These are phyloP conservation scores for Boletellus sp. DNA, from an alignment of 768 basidiomycete species.

Conservation along the genomic window DNA sequence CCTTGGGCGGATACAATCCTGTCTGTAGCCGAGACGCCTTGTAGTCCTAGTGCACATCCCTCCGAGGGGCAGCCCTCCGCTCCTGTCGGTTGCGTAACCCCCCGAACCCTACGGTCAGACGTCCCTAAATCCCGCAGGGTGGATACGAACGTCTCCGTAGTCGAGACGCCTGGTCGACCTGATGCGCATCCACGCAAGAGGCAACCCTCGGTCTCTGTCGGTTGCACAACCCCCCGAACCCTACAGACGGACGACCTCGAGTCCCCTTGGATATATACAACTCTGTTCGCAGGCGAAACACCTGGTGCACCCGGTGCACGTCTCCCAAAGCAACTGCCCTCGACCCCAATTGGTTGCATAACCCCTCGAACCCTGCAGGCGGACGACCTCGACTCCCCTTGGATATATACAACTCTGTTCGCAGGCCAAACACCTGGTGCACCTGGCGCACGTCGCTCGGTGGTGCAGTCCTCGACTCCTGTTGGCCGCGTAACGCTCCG, in stretches of 20 bases:
- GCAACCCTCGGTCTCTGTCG: slow-evolving; percentile 6
- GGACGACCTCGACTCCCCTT: slow-evolving; percentile 10
- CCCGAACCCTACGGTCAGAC: slow-evolving; percentile 1
- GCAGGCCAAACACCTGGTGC: too few species aligned
- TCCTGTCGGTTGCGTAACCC: slow-evolving; percentile 10
- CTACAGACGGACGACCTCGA: slow-evolving; percentile 1
- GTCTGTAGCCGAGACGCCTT: too few species aligned
- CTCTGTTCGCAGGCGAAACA: neutral
- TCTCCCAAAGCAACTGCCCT: neutral
- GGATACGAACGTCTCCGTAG: neutral
- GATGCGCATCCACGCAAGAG: neutral
- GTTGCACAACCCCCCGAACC: slow-evolving; percentile 9
- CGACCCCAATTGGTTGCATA: slow-evolving; percentile 10
- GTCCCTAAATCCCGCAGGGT: slow-evolving; percentile 10
- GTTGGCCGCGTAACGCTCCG: too few species aligned
- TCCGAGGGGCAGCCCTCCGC: slow-evolving; percentile 4
- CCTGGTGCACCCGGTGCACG: too few species aligned
- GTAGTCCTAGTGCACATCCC: too few species aligned
- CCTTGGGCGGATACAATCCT: slow-evolving; percentile 7
- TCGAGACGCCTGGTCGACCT: too few species aligned
- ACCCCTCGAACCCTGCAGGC: slow-evolving; percentile 7
- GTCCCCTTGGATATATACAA: slow-evolving; percentile 12
- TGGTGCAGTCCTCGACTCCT: too few species aligned
- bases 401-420: slow-evolving; percentile 1
- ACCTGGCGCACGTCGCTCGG: too few species aligned